Percentiles rank a stretch among this genome's conserved stretches.
Conservation (phyloP, 192 early-diverging fungal species). For the Coemansia erecta region DNA sequence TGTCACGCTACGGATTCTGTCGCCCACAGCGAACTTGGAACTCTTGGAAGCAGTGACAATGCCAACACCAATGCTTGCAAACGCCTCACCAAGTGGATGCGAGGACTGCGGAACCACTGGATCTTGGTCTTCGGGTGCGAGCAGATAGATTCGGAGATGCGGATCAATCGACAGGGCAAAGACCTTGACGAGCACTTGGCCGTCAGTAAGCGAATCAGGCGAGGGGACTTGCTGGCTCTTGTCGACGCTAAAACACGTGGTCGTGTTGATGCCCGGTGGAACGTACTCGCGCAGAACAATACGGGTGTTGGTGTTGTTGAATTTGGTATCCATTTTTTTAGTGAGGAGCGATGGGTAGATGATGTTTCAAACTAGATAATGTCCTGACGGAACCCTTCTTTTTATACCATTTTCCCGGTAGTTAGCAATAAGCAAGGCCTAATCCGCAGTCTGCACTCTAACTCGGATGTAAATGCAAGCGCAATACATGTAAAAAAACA, state of each 20-base stretch:
- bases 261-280: slow-evolving; percentile 16
- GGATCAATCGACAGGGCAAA: slow-evolving; percentile 73
- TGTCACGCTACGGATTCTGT: slow-evolving; percentile 58
- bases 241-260: slow-evolving; percentile 23
- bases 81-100: slow-evolving; percentile 58
- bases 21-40: slow-evolving; percentile 57
- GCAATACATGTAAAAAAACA: no score
- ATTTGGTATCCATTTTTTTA: background rate
- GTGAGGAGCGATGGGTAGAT: no score
- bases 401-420: no score
- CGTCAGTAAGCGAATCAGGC: slow-evolving; percentile 7
- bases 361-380: no score
- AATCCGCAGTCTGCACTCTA: no score
- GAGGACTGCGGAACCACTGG: slow-evolving; percentile 31
- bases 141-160: slow-evolving; percentile 72
- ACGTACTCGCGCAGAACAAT: slow-evolving; percentile 25
- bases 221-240: slow-evolving; percentile 20
- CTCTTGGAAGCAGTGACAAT: slow-evolving; percentile 66
- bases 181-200: slow-evolving; percentile 56
- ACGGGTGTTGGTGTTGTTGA: slow-evolving; percentile 17
- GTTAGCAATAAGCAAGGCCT: no score
- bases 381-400: no score
- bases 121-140: slow-evolving; percentile 46
- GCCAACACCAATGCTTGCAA: slow-evolving; percentile 60
- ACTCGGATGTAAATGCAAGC: no score